Percentiles rank a stretch among this genome's conserved stretches.
phyloP scores from a whole-genome alignment of 768 basidiomycete species.

The Amanita pallidorosea region DNA sequence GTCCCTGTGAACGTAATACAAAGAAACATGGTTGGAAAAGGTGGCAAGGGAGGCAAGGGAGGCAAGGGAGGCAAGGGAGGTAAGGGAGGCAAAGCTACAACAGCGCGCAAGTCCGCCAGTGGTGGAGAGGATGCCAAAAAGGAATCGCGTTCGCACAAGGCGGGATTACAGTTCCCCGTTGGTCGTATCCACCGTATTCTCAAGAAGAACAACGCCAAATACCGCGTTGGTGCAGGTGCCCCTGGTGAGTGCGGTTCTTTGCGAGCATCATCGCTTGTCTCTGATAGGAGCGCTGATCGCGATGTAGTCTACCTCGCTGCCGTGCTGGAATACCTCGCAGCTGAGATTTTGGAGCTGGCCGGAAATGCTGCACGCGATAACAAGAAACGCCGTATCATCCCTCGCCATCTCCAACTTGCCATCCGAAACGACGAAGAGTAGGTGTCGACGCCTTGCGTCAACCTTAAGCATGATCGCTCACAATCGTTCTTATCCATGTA shows the following conservation, averaged over 20 bases:
- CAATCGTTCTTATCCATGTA: slow-evolving; percentile 10
- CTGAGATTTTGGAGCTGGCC: slow-evolving; percentile 76
- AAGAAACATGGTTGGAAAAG: slow-evolving; percentile 22
- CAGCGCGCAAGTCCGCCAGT: slow-evolving; percentile 36
- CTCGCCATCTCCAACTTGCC: slow-evolving; percentile 72
- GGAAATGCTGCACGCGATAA: slow-evolving; percentile 63
- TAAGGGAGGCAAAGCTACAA: slow-evolving; percentile 30
- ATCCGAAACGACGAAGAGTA: slow-evolving; percentile 74
- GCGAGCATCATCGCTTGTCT: slow-evolving; percentile 2
- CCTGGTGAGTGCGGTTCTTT: slow-evolving; percentile 30
- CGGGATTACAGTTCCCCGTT: slow-evolving; percentile 64
- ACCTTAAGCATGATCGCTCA: neutral
- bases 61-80: slow-evolving; percentile 33
- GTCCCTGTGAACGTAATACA: too few relatives aligned
- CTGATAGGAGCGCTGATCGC: neutral
- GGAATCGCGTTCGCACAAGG: slow-evolving; percentile 50
- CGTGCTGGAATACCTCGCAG: slow-evolving; percentile 73
- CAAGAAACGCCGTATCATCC: slow-evolving; percentile 78
- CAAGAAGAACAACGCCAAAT: slow-evolving; percentile 66
- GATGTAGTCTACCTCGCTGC: slow-evolving; percentile 66
- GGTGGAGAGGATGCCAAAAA: slow-evolving; percentile 25
- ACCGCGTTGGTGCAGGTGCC: slow-evolving; percentile 68
- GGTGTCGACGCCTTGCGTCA: slow-evolving; percentile 7
- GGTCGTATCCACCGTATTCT: slow-evolving; percentile 73
- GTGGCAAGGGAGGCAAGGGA: slow-evolving; percentile 21